Evolutionary conservation across 768 basidiomycete genomes (phyloP), one percentile per base, ranked within the genome.

Genomic region (Thelephora aurantiotincta): DNA sequence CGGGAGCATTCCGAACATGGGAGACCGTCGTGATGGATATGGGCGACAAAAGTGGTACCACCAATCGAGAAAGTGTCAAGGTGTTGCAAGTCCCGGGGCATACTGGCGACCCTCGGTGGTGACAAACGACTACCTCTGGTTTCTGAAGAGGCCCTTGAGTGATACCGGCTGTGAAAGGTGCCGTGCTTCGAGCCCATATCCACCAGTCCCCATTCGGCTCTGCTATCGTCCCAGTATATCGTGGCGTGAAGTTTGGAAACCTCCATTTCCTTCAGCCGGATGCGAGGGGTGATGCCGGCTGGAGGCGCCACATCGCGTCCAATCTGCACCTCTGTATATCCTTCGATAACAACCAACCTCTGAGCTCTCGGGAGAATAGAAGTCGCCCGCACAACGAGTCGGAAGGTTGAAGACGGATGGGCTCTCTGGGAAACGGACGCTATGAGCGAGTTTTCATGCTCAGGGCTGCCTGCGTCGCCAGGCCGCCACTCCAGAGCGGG

Each of bases 141-240:
- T 11, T 48, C 48, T 13, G 49, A 33, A 20, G 43, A 16, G 7
- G 3, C 3, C 20, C 11, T 35, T 13, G 33, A 16, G 19, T 18
- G 30, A 43, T n/a, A 47, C 4, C 5, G 16, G 14, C 2, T 63
- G 49, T 85, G 48, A 58, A 79, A 89, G 0, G 87, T 89, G 3
- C 88, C 88, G 53, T 91, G 88, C 60, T 78, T 82, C 46, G 82
- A 85, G 9, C 84, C 88, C 79, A 84, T 84, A 58, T 91, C 88
- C 9, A 88, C 84, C 26, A 85, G 64, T 2, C 74, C 71, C 86
- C 86, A 90, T 49, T 75, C 72, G 12, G 63, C 59, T 47, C 73
- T 68, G 23, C 61, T 60, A 33, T 65, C 64, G 58, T 87, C 79
- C 80, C 79, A 87, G 57, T 75, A 90, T 1, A 74, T 66, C 2